Evolutionary conservation across 1,139 yeast species (phyloP).

Genomic region (Protomyces inouyei): DNA sequence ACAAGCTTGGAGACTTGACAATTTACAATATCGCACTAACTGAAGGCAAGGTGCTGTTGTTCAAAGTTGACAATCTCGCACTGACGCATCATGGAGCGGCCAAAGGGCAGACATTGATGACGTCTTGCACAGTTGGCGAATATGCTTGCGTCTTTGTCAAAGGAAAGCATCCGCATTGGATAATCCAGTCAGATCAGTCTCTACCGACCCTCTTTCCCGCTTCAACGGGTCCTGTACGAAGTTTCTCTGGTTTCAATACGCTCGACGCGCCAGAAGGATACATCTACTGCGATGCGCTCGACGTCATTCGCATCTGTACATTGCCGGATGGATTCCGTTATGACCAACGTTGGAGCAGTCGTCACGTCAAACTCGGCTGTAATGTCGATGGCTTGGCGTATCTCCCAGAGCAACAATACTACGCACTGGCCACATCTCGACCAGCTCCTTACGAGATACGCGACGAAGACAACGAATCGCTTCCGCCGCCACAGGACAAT

Average conservation of each 20-base stretch:
- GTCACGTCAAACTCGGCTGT: conserved; percentile 49
- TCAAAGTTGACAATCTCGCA: conserved; percentile 14
- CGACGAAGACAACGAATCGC: conserved; percentile 63
- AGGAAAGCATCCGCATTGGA: conserved; percentile 67
- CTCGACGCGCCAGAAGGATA: conserved; percentile 48
- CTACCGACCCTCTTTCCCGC: conserved; percentile 54
- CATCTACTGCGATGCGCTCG: conserved; percentile 66
- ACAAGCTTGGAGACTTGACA: conserved; percentile 73
- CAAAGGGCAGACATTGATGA: neutral
- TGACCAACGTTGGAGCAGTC: conserved; percentile 62
- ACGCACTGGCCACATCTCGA: conserved; percentile 58
- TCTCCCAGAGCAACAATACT: conserved; percentile 65
- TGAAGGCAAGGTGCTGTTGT: conserved; percentile 7
- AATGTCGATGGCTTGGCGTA: conserved; percentile 67
- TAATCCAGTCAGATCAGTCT: conserved; percentile 61
- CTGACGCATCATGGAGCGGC: conserved; percentile 1
- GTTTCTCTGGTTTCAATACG: conserved; percentile 28
- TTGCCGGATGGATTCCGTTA: conserved; percentile 52
- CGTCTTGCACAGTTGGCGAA: conserved; percentile 45
- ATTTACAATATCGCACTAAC: conserved; percentile 50
- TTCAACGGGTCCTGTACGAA: conserved; percentile 35
- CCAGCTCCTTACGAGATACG: conserved; percentile 60
- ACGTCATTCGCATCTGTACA: conserved; percentile 66
- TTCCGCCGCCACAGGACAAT: conserved; percentile 35
- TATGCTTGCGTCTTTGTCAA: conserved; percentile 58